Evolutionary conservation across 306 rosid species (phyloP).

Genomic region (Leucaena leucocephala): DNA sequence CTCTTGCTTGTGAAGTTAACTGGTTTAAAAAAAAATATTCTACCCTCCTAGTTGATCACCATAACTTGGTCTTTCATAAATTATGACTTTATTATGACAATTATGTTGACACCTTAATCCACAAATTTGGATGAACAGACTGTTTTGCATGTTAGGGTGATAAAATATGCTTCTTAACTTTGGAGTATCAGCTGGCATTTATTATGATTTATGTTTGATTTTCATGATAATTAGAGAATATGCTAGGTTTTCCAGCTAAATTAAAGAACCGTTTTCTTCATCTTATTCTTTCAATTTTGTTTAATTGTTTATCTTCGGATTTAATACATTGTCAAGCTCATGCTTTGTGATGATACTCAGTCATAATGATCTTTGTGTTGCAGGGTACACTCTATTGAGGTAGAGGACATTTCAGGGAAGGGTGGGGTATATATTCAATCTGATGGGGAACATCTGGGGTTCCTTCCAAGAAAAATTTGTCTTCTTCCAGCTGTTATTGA

Average conservation of each 20-base stretch:
- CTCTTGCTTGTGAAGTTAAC: background rate
- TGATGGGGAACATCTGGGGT: conserved; percentile 92
- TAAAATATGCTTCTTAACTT: conserved; percentile 2
- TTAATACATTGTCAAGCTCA: background rate
- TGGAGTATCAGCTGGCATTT: background rate
- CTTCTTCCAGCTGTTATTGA: conserved; percentile 77
- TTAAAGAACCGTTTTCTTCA: conserved; percentile 1
- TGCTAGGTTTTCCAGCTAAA: background rate
- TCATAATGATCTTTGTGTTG: conserved; percentile 31
- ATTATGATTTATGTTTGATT: background rate
- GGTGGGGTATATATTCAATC: conserved; percentile 76
- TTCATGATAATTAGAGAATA: conserved; percentile 16
- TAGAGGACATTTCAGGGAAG: conserved; percentile 69
- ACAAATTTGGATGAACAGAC: background rate
- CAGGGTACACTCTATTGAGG: conserved; percentile 74
- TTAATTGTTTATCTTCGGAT: background rate
- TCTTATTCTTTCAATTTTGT: background rate
- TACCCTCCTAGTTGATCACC: background rate
- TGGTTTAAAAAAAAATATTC: background rate
- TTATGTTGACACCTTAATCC: background rate
- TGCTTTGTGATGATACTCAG: conserved; percentile 31
- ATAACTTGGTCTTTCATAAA: background rate
- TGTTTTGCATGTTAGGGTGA: background rate
- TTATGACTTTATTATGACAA: conserved; percentile 16
- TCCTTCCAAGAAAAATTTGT: conserved; percentile 77